Evolutionary conservation across 2,329 filamentous ascomycete genomes (phyloP).

Genomic region (Diaporthe sp.): DNA sequence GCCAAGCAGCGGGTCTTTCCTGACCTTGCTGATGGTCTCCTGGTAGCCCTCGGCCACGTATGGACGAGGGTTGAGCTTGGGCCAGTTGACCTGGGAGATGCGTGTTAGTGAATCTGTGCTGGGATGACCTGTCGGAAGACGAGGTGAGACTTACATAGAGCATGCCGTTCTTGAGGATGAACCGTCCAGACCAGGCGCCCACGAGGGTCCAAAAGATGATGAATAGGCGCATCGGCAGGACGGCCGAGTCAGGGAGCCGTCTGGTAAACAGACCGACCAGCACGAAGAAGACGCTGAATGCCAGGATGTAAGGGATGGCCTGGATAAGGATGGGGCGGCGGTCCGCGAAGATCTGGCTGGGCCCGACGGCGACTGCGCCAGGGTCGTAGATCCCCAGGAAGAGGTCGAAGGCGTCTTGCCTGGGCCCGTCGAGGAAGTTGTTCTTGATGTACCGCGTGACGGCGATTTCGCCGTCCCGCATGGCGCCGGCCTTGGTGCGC

Average conservation of each 20-base stretch:
- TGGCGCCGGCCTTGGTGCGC: slow-evolving; percentile 85
- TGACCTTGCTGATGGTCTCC: slow-evolving; percentile 85
- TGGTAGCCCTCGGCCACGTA: slow-evolving; percentile 91
- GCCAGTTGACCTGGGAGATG: slow-evolving; percentile 90
- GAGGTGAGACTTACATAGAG: slow-evolving; percentile 81
- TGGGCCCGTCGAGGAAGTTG: slow-evolving; percentile 93
- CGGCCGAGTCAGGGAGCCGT: slow-evolving; percentile 77
- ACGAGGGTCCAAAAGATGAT: slow-evolving; percentile 82
- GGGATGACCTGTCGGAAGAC: slow-evolving; percentile 14
- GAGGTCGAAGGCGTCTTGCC: slow-evolving; percentile 95
- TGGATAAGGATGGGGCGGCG: slow-evolving; percentile 89
- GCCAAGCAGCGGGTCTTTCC: slow-evolving; percentile 86
- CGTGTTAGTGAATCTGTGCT: slow-evolving; percentile 40
- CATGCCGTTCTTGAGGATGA: slow-evolving; percentile 88
- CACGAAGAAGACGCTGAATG: slow-evolving; percentile 87
- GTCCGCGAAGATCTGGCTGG: slow-evolving; percentile 84
- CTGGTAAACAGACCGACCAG: slow-evolving; percentile 81
- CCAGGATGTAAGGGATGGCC: slow-evolving; percentile 91
- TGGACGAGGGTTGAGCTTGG: slow-evolving; percentile 90
- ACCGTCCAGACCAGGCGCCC: slow-evolving; percentile 79
- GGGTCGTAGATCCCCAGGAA: slow-evolving; percentile 91
- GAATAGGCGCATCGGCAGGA: slow-evolving; percentile 87
- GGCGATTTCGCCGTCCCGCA: slow-evolving; percentile 90
- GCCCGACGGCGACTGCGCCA: slow-evolving; percentile 77
- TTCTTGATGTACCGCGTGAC: slow-evolving; percentile 91